Evolutionary conservation across 2,329 filamentous ascomycete genomes (phyloP), one percentile per base, ranked within the genome.

Genomic region (Alternaria viburni): DNA sequence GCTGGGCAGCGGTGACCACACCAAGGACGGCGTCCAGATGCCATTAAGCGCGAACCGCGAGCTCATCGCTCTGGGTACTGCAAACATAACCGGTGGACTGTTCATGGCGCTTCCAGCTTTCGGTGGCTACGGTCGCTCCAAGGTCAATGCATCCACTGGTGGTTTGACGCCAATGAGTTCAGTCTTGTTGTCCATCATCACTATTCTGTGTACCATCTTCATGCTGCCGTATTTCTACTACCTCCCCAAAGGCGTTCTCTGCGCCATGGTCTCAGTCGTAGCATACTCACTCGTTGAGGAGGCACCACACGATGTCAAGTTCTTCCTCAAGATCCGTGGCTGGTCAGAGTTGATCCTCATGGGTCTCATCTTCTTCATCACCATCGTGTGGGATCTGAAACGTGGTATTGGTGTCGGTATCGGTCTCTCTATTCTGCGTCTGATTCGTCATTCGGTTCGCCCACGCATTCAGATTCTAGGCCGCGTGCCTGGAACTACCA

Each of bases 381-480:
- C 96, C 28, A 93, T 98, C 65, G 95, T 98, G 81, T 98, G 96
- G 85, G 97, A 95, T 1, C 86, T 99, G 9, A 93, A 95, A 51
- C 86, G 97, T 19, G 96, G 96, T 51, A 98, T 99, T 80, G 94
- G 94, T 6, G 90, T 97, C 43, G 96, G 96, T 36, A 93, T 99
- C 62, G 94, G 94, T 3, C 86, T 99, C 9, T 97, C 94, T 5
- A 85, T 98, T 11, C 85, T 99, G 11, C 91, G 93, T 62, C 91
- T 99, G 54, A 93, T 99, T 76, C 90, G 91, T 60, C 94, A 98
- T 81, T 90, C 91, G 47, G 98, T 96, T 0, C 90, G 95, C 13
- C 93, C 96, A 7, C 91, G 96, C 30, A 99, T 99, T 67, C 94
- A 98, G 80, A 99, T 99, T 76, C 85, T 99, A 0, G 96, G 96